Conservation (phyloP, 345 rosid species). For the Psidium friedrichsthalianum region DNA sequence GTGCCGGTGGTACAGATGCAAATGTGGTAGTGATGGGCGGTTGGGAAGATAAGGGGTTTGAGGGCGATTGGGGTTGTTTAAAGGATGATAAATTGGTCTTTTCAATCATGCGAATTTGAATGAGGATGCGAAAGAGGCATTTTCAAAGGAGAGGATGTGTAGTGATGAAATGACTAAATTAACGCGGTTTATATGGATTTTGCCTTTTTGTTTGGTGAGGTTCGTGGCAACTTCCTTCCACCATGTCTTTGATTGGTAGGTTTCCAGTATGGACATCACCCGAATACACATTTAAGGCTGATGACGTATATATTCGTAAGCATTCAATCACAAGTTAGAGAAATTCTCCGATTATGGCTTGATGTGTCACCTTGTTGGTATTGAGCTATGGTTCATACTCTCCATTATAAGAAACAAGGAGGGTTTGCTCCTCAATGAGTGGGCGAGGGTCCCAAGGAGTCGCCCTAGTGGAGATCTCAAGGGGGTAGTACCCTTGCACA, state of each 20-base stretch:
- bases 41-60: background rate
- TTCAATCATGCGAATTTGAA: background rate
- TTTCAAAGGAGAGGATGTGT: too few relatives aligned
- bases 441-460: too few relatives aligned
- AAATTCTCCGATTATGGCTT: background rate
- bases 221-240: background rate
- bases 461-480: too few relatives aligned
- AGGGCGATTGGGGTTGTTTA: background rate
- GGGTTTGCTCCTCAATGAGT: too few relatives aligned
- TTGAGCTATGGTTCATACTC: too few relatives aligned
- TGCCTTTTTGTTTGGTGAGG: background rate
- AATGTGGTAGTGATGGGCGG: too few relatives aligned
- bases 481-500: too few relatives aligned
- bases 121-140: background rate
- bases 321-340: background rate
- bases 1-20: background rate
- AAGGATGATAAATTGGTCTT: background rate
- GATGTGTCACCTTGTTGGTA: too few relatives aligned
- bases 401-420: too few relatives aligned
- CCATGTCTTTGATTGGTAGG: background rate
- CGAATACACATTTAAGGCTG: background rate
- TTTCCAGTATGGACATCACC: background rate
- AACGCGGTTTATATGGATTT: background rate
- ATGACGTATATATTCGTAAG: background rate
- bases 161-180: too few relatives aligned